Evolutionary conservation across 495 filamentous ascomycete genomes (phyloP).

Genomic region (Penicillium cinerascens): DNA sequence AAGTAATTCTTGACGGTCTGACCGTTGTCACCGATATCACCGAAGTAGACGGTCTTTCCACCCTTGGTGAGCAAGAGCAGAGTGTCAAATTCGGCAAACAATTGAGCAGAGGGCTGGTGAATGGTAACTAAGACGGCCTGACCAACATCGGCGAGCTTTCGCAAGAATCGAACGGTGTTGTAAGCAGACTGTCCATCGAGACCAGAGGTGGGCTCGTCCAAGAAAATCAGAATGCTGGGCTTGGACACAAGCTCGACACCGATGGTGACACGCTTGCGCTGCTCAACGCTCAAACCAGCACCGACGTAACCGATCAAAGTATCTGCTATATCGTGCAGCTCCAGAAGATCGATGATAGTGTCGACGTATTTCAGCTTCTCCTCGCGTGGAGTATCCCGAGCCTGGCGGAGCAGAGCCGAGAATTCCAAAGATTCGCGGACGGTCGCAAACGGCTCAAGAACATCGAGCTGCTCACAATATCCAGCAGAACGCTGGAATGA

Average conservation of each 20-base stretch:
- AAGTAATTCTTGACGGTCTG: conserved; percentile 65
- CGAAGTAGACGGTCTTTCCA: conserved; percentile 70
- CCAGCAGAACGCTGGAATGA: conserved; percentile 73
- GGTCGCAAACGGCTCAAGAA: conserved; percentile 56
- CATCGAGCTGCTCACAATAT: conserved; percentile 58
- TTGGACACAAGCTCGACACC: conserved; percentile 66
- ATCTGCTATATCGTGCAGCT: conserved; percentile 53
- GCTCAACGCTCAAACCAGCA: conserved; percentile 53
- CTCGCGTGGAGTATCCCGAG: conserved; percentile 41
- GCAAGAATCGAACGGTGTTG: conserved; percentile 59
- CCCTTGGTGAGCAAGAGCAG: conserved; percentile 65
- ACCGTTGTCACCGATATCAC: conserved; percentile 54
- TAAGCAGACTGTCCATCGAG: conserved; percentile 62
- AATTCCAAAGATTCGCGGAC: conserved; percentile 61
- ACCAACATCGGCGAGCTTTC: conserved; percentile 61
- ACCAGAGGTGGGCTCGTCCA: conserved; percentile 75
- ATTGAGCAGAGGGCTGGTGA: conserved; percentile 67
- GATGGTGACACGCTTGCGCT: conserved; percentile 62
- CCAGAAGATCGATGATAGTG: conserved; percentile 54
- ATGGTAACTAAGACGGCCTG: conserved; percentile 73
- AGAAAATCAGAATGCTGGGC: conserved; percentile 64
- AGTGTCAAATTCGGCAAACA: conserved; percentile 72
- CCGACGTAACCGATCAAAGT: conserved; percentile 53
- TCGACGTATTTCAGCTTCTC: conserved; percentile 61
- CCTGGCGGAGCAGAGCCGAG: conserved; percentile 55